Percentiles rank a stretch among this genome's conserved stretches.
phyloP scores from a whole-genome alignment of 441 rosid species.

The Populus hybrid region DNA sequence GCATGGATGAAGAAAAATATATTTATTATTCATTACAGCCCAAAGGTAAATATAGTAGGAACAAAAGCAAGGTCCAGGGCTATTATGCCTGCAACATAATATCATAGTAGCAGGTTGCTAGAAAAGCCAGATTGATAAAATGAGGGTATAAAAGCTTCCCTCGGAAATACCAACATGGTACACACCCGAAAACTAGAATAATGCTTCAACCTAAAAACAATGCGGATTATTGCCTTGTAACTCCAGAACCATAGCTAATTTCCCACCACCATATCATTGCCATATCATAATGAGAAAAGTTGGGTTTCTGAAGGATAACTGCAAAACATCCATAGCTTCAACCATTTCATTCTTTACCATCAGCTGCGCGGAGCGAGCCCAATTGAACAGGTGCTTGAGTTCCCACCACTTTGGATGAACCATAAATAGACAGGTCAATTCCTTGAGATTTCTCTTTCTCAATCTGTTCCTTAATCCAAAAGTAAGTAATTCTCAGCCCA shows the following conservation, averaged over 20 bases:
- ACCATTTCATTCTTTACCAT: slow-evolving; percentile 72
- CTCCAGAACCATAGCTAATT: slow-evolving; percentile 7
- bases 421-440: slow-evolving; percentile 63
- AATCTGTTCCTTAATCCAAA: slow-evolving; percentile 93
- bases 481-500: slow-evolving; percentile 85
- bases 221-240: neutral
- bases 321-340: neutral
- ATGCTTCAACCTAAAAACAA: neutral
- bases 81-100: neutral
- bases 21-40: neutral
- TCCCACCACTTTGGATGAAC: slow-evolving; percentile 92
- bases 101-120: neutral
- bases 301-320: slow-evolving; percentile 1
- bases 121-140: neutral
- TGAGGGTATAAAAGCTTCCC: neutral
- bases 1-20: neutral
- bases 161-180: neutral
- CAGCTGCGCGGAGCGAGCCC: slow-evolving; percentile 90
- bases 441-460: slow-evolving; percentile 91
- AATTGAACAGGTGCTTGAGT: slow-evolving; percentile 95
- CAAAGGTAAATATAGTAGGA: neutral
- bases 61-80: neutral
- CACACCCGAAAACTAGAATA: neutral
- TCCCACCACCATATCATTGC: neutral
- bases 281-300: slow-evolving; percentile 1